A percentile compares a stretch with the other conserved stretches of the same genome.
phyloP scores from a whole-genome alignment of 495 filamentous ascomycete genomes.

The Glarea lozoyensis region DNA sequence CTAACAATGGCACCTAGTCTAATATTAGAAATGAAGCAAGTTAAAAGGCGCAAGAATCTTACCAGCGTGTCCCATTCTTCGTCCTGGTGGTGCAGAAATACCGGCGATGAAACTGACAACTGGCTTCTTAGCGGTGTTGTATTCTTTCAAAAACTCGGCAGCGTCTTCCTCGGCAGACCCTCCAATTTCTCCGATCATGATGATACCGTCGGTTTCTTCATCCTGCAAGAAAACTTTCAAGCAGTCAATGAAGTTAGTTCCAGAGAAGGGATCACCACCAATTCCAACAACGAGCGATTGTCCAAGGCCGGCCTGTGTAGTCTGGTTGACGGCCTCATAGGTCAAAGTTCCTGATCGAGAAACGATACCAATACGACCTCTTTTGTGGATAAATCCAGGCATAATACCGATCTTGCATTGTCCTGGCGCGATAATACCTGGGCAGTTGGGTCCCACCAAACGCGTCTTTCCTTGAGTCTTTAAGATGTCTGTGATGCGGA shows the following conservation, averaged over 20 bases:
- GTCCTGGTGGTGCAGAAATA: constrained; percentile 91
- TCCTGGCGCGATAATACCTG: constrained; percentile 91
- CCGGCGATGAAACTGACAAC: constrained; percentile 97
- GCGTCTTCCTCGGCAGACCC: constrained; percentile 96
- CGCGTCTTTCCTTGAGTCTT: constrained; percentile 97
- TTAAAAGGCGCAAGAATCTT: constrained; percentile 8
- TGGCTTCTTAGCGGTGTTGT: constrained; percentile 91
- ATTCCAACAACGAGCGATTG: constrained; percentile 98
- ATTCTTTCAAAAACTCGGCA: constrained; percentile 83
- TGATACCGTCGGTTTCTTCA: constrained; percentile 95
- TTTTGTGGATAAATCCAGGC: constrained; percentile 99
- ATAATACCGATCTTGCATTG: constrained; percentile 99
- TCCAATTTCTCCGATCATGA: constrained; percentile 99
- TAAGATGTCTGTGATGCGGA: constrained; percentile 95
- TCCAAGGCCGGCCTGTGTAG: constrained; percentile 89
- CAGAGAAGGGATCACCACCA: constrained; percentile 96
- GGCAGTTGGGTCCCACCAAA: constrained; percentile 95
- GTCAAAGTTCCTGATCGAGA: constrained; percentile 96
- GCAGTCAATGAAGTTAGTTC: constrained; percentile 99
- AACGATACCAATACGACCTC: constrained; percentile 96
- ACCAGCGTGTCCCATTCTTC: constrained; percentile 97
- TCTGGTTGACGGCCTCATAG: constrained; percentile 99
- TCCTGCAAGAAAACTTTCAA: constrained; percentile 94
- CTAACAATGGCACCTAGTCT: constrained; percentile 75
- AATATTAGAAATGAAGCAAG: constrained; percentile 11